Conservation (phyloP, 352 stramenopile species). For the Phytophthora megakarya region DNA sequence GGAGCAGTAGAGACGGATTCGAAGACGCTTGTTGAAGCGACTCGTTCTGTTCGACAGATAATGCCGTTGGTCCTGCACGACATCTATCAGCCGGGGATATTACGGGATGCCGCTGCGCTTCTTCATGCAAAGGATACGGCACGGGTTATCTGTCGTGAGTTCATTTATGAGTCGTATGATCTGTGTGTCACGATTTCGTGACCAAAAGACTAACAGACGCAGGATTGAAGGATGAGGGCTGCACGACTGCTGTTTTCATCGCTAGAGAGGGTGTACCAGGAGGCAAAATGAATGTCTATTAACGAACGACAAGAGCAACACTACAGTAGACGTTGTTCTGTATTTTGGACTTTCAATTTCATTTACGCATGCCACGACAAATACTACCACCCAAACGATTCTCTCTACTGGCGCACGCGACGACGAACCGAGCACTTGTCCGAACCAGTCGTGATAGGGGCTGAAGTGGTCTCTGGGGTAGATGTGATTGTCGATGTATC, state of each 20-base stretch:
- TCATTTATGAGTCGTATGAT: neutral
- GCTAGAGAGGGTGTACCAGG: neutral
- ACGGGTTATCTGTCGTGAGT: constrained; percentile 2
- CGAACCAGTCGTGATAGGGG: constrained; percentile 1
- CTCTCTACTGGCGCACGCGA: neutral
- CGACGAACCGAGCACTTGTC: constrained; percentile 24
- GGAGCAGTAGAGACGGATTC: constrained; percentile 14
- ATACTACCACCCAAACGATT: neutral
- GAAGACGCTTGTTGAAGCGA: constrained; percentile 4
- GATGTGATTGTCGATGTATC: neutral
- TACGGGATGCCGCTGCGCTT: constrained; percentile 21
- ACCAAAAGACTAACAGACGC: neutral
- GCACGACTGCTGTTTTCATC: constrained; percentile 23
- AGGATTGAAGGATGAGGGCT: constrained; percentile 19
- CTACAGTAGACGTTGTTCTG: neutral
- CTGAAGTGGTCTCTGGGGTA: constrained; percentile 6
- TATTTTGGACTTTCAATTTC: neutral
- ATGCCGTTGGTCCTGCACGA: neutral
- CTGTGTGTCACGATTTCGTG: no score
- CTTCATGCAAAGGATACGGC: constrained; percentile 23
- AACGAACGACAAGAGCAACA: neutral
- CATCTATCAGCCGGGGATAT: constrained; percentile 10
- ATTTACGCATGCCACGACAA: neutral
- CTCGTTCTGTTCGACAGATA: neutral
- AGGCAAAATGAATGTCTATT: neutral